phyloP scores from a whole-genome alignment of 73 alveolate species.

The Diophrys sp. region DNA sequence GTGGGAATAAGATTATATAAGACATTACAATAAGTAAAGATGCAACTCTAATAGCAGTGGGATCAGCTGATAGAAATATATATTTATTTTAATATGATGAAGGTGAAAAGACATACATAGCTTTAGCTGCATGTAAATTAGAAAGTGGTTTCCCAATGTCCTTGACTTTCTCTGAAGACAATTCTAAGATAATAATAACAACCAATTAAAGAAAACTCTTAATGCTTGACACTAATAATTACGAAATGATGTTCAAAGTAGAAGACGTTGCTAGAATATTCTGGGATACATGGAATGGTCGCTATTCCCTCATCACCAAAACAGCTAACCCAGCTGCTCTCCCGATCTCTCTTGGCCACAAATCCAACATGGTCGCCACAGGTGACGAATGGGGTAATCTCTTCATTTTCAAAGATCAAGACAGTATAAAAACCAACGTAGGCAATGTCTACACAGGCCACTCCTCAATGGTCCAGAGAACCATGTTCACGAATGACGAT shows the following conservation, averaged over 20 bases:
- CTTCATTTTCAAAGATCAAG: slow-evolving; percentile 56
- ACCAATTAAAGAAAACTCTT: slow-evolving; percentile 65
- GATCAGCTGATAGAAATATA: slow-evolving; percentile 69
- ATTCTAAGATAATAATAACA: slow-evolving; percentile 39
- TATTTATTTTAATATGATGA: slow-evolving; percentile 51
- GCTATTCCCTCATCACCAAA: slow-evolving; percentile 54
- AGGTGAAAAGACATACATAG: background rate
- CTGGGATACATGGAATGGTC: slow-evolving; percentile 61
- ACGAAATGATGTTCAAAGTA: slow-evolving; percentile 26
- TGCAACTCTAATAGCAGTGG: slow-evolving; percentile 71
- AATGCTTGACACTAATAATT: slow-evolving; percentile 47
- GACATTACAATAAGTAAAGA: slow-evolving; percentile 74
- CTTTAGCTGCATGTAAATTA: slow-evolving; percentile 22
- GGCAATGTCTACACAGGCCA: slow-evolving; percentile 77
- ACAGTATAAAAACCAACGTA: slow-evolving; percentile 61
- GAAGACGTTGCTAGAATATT: slow-evolving; percentile 38
- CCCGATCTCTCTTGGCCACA: slow-evolving; percentile 48
- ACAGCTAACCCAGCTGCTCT: slow-evolving; percentile 20
- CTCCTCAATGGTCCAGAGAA: slow-evolving; percentile 55
- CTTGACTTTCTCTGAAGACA: slow-evolving; percentile 53
- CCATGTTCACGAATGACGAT: slow-evolving; percentile 59
- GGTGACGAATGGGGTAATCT: slow-evolving; percentile 81
- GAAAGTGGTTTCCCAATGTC: slow-evolving; percentile 66
- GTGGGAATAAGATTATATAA: slow-evolving; percentile 66
- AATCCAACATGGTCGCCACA: slow-evolving; percentile 66